Conservation (phyloP, 257 asterid species). For the Solanum peruvianum region DNA sequence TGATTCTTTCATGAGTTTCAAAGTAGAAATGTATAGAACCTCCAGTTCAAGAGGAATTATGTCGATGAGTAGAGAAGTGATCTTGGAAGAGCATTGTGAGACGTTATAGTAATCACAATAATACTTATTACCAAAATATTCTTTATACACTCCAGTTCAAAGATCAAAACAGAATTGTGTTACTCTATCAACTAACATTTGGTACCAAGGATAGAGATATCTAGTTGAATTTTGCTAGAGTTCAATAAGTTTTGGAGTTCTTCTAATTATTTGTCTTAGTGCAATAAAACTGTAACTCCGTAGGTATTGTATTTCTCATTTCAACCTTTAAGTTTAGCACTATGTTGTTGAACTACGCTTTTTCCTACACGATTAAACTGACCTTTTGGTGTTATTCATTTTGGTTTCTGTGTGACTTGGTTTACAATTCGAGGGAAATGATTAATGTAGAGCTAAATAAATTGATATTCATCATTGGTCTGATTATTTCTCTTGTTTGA, state of each 20-base stretch:
- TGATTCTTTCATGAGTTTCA: not conserved
- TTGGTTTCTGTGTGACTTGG: not conserved
- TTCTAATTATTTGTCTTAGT: not conserved
- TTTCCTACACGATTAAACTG: not conserved
- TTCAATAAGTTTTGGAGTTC: not conserved
- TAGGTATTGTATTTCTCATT: not conserved
- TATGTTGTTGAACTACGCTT: not conserved
- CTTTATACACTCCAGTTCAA: not conserved
- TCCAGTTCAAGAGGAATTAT: not conserved
- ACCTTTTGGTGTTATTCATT: not conserved
- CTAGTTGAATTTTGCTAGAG: not conserved
- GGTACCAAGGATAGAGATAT: too few species aligned
- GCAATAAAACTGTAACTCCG: not conserved
- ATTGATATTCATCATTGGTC: not conserved
- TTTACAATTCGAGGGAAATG: not conserved
- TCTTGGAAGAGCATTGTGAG: not conserved
- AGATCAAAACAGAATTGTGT: not conserved
- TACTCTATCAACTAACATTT: not conserved
- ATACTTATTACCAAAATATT: too few species aligned
- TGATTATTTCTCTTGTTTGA: not conserved
- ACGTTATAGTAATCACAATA: too few species aligned
- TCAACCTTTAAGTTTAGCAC: not conserved
- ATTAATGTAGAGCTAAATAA: not conserved
- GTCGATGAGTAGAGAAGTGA: not conserved
- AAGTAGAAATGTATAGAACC: not conserved